Evolutionary conservation across 106 monocot genomes (phyloP), one percentile per base, ranked within the genome.

Genomic region (Narthecium ossifragum): DNA sequence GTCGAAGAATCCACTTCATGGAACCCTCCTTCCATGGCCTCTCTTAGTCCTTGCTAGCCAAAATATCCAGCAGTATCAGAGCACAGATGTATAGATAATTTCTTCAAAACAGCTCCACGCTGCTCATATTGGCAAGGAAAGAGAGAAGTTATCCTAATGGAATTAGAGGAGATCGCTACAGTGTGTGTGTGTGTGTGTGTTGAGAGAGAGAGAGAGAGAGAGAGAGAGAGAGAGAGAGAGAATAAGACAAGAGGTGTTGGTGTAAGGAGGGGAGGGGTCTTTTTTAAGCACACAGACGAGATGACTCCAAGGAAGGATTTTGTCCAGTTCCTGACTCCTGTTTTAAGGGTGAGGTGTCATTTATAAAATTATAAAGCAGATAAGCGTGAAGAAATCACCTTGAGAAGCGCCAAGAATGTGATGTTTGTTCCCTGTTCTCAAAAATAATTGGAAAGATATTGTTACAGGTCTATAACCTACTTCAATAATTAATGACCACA

Each of bases 1-100:
- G 75, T 76, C 0, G 85, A 73, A 0, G 67, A 46, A 61, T 77
- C 85, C 0, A 57, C 75, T 34, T 64, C 73, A 49, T 58, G 39
- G 12, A 48, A 65, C 24, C 81, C 90, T 26, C 90, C 85, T 63
- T 85, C 90, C 90, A 82, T 84, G 39, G 8, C 36, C 30, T 32
- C 39, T 60, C 38, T 30, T 54, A 25, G 26, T 30, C 28, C 30
- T 3, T 30, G 53, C 53, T 54, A 9, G 12, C 29, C 26, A 13
- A 27, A 21, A 5, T 28, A 53, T 28, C 5, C 53, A 53, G 12
- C 13, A 41, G 10, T 11, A 2, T 17, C 11, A 41, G 11, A 2
- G 17, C 17, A 41, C 17, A 17, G 14, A 5, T 41, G 41, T 41
- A 41, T 41, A 41, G 1, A 37, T 37, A 6, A 37, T 37, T 6